Conservation (phyloP, 176 grass and related monocot species). For the Ananas comosus region DNA sequence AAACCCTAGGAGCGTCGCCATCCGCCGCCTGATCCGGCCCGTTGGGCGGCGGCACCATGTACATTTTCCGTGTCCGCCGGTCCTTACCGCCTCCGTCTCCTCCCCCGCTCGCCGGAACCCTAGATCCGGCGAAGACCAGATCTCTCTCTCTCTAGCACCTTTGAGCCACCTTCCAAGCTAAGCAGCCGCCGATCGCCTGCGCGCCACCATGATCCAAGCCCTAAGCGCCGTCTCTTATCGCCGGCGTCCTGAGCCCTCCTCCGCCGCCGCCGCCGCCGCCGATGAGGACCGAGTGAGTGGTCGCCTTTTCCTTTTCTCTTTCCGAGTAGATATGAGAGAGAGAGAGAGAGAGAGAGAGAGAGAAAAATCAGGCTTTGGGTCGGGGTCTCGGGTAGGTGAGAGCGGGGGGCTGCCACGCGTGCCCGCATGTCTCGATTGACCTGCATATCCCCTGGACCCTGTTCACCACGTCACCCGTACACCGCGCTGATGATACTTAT, state of each 20-base stretch:
- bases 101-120: background rate
- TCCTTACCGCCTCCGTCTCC: background rate
- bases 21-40: constrained; percentile 20
- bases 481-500: too few species aligned
- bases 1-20: constrained; percentile 66
- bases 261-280: constrained; percentile 6
- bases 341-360: constrained; percentile 4
- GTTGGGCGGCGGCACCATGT: constrained; percentile 44
- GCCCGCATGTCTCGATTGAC: too few species aligned
- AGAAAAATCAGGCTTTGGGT: background rate
- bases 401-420: background rate
- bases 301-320: too few species aligned
- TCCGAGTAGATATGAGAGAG: background rate
- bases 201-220: too few species aligned
- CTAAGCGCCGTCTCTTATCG: too few species aligned
- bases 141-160: constrained; percentile 2
- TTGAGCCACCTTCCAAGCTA: too few species aligned
- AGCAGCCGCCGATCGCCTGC: too few species aligned
- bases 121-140: background rate
- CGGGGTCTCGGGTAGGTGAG: background rate
- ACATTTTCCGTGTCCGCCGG: constrained; percentile 36
- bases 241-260: too few species aligned
- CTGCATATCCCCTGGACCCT: too few species aligned
- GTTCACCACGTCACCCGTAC: too few species aligned
- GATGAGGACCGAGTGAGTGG: background rate